Percentiles rank a stretch among this genome's conserved stretches.
Evolutionary conservation across 257 asterid genomes (phyloP).

Genomic region (Solanum habrochaites): DNA sequence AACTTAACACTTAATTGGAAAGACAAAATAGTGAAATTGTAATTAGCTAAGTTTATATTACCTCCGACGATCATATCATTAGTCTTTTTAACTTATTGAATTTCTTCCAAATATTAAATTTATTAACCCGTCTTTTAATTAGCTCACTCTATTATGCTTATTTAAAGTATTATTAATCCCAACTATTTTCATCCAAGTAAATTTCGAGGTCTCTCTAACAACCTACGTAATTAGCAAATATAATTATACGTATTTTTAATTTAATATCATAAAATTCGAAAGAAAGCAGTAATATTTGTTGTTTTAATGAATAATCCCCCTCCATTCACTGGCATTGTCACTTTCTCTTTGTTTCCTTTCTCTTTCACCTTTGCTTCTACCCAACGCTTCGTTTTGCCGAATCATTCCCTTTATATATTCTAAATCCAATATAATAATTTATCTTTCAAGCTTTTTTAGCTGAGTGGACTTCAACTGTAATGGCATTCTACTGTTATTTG

Average conservation of each 20-base stretch:
- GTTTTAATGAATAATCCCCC: neutral
- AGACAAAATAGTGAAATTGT: too few relatives aligned
- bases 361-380: conserved; percentile 56
- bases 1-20: too few relatives aligned
- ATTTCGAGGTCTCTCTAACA: too few relatives aligned
- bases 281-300: neutral
- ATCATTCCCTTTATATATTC: neutral
- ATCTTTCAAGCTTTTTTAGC: neutral
- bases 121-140: too few relatives aligned
- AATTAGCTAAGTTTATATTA: too few relatives aligned
- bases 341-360: conserved; percentile 8
- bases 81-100: too few relatives aligned
- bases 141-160: neutral
- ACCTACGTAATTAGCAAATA: neutral
- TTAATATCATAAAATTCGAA: neutral
- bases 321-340: neutral
- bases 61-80: too few relatives aligned
- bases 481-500: neutral
- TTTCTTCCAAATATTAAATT: too few relatives aligned
- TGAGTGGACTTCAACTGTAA: neutral
- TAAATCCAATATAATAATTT: neutral
- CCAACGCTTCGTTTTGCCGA: conserved; percentile 50
- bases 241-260: accelerated
- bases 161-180: too few relatives aligned
- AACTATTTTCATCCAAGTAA: too few relatives aligned